phyloP scores from a whole-genome alignment of 1,139 yeast species.

The Taphrina sp. region DNA sequence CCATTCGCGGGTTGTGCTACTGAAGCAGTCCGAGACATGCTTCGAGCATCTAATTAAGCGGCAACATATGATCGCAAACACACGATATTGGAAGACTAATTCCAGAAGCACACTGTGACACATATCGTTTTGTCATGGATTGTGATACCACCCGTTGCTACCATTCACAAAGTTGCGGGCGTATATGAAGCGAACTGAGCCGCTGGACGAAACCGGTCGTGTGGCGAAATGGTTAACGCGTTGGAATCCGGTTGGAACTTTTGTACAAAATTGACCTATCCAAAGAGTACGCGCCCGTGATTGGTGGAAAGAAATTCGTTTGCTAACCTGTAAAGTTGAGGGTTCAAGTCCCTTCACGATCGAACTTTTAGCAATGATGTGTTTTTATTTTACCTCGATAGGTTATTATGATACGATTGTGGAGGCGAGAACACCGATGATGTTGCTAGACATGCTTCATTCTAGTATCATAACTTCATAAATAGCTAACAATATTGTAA shows the following conservation, averaged over 20 bases:
- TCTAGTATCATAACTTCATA: too few relatives aligned
- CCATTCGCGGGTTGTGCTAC: not conserved
- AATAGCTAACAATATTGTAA: too few relatives aligned
- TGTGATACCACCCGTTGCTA: not conserved
- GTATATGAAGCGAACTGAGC: not conserved
- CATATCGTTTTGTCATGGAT: not conserved
- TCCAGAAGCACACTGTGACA: not conserved
- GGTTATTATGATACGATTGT: too few relatives aligned
- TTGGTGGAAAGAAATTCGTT: too few relatives aligned
- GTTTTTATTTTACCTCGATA: too few relatives aligned
- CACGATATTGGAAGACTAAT: not conserved
- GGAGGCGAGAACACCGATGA: too few relatives aligned
- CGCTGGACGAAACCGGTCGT: not conserved
- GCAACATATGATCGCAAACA: too few relatives aligned
- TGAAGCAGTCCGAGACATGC: not conserved
- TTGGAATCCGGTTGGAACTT: not conserved
- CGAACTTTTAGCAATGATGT: not conserved
- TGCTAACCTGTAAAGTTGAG: too few relatives aligned
- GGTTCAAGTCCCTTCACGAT: not conserved
- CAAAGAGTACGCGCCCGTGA: not conserved
- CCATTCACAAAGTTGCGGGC: not conserved
- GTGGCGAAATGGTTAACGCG: conserved; percentile 5
- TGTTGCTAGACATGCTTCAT: too few relatives aligned
- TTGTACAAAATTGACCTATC: not conserved
- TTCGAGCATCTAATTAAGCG: too few relatives aligned